These are phyloP conservation scores for Gautieria morchelliformis DNA, from an alignment of 768 basidiomycete species.

Conservation along the genomic window DNA sequence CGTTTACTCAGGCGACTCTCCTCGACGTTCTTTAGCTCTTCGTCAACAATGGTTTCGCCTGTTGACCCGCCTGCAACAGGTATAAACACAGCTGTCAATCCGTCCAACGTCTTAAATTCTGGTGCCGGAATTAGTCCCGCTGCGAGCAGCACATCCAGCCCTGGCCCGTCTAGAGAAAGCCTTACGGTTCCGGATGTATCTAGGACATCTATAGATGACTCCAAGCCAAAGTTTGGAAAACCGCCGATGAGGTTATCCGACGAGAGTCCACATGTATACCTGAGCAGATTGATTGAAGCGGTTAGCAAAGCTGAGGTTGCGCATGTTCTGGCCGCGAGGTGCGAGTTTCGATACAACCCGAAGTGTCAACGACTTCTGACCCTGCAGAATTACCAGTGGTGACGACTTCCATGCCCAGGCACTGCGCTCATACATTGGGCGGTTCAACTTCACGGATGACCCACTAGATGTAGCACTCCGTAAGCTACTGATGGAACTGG, in stretches of 20 bases:
- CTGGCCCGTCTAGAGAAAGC: not conserved
- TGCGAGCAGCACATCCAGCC: slow-evolving; percentile 1
- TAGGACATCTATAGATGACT: not conserved
- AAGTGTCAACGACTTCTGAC: not conserved
- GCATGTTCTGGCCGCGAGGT: slow-evolving; percentile 76
- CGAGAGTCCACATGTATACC: slow-evolving; percentile 64
- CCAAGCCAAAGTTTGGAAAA: slow-evolving; percentile 8
- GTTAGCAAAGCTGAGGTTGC: slow-evolving; percentile 76
- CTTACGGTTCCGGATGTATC: not conserved
- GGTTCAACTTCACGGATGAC: slow-evolving; percentile 70
- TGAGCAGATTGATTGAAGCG: slow-evolving; percentile 50
- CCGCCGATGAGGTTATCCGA: slow-evolving; percentile 42
- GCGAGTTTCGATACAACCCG: slow-evolving; percentile 12
- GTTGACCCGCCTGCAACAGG: not conserved
- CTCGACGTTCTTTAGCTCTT: slow-evolving; percentile 3
- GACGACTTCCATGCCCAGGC: slow-evolving; percentile 64
- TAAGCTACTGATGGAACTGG: slow-evolving; percentile 81
- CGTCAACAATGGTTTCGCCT: not conserved
- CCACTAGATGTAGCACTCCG: slow-evolving; percentile 90
- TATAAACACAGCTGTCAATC: not conserved
- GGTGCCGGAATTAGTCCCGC: not conserved
- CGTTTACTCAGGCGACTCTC: slow-evolving; percentile 6
- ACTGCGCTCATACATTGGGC: slow-evolving; percentile 58
- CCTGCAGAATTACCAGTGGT: slow-evolving; percentile 34
- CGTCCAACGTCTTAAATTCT: not conserved